Evolutionary conservation across 2,329 filamentous ascomycete genomes (phyloP).

Genomic region (Fusarium begoniae): DNA sequence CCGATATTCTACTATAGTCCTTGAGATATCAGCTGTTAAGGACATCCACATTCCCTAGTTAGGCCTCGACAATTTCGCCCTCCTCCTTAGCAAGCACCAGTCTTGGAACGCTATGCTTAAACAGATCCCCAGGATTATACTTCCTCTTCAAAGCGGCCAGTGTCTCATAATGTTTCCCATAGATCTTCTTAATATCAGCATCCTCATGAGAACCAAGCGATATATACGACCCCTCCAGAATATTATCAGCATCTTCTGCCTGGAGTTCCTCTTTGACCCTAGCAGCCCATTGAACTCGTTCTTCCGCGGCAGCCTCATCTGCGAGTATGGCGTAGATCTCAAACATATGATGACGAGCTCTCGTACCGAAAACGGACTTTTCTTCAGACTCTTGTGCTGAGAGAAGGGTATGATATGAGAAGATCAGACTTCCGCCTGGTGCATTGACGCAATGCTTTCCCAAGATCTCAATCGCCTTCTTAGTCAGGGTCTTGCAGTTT

Average conservation of each 20-base stretch:
- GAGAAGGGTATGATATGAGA: neutral
- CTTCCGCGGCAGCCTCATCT: neutral
- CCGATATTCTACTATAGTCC: too few relatives aligned
- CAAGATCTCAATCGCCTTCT: rapidly evolving
- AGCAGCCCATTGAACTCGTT: neutral
- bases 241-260: neutral
- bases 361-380: neutral
- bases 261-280: neutral
- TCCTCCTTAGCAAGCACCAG: rapidly evolving
- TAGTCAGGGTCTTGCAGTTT: rapidly evolving
- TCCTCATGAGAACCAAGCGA: neutral
- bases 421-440: neutral
- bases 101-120: neutral
- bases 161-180: neutral
- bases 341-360: neutral
- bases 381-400: neutral
- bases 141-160: neutral
- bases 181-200: neutral
- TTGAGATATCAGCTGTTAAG: too few relatives aligned
- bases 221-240: constrained; percentile 1
- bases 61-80: neutral
- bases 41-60: too few relatives aligned
- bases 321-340: neutral
- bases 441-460: neutral
- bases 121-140: neutral